phyloP scores from a whole-genome alignment of 148 eudicot genomes.

The Silene uniflora region DNA sequence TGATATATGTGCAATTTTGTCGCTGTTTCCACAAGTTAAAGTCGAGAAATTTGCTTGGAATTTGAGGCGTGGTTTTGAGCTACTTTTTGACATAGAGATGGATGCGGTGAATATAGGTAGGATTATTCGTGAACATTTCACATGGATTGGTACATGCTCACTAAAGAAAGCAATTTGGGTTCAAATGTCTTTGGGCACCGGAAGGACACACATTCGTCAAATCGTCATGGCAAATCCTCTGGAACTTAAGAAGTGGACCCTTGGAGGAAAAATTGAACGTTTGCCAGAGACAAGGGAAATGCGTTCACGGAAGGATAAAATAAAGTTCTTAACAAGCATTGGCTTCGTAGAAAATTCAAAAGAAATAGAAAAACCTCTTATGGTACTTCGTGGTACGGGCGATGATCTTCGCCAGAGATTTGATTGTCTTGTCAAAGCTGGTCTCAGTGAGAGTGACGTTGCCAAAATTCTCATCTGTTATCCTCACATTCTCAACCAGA shows the following conservation, averaged over 20 bases:
- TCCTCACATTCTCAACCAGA: slow-evolving; percentile 60
- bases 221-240: too few species aligned
- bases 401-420: slow-evolving; percentile 68
- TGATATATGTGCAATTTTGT: too few species aligned
- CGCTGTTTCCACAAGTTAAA: too few species aligned
- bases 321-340: too few species aligned
- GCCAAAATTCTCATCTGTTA: slow-evolving; percentile 46
- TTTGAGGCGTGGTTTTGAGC: too few species aligned
- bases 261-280: too few species aligned
- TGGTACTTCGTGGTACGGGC: slow-evolving; percentile 57
- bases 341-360: slow-evolving; percentile 50
- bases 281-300: too few species aligned
- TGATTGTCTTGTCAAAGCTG: slow-evolving; percentile 62
- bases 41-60: too few species aligned
- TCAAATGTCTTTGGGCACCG: slow-evolving; percentile 33
- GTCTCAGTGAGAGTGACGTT: slow-evolving; percentile 47
- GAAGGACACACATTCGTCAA: slow-evolving; percentile 32
- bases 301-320: too few species aligned
- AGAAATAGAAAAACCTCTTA: slow-evolving; percentile 59
- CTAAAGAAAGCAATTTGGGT: slow-evolving; percentile 46
- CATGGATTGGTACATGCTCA: slow-evolving; percentile 52
- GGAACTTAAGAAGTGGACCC: too few species aligned
- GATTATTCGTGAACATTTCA: slow-evolving; percentile 41
- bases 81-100: too few species aligned
- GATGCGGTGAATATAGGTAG: too few species aligned